Evolutionary conservation across 345 rosid genomes (phyloP).

Genomic region (Conringia planisiliqua): DNA sequence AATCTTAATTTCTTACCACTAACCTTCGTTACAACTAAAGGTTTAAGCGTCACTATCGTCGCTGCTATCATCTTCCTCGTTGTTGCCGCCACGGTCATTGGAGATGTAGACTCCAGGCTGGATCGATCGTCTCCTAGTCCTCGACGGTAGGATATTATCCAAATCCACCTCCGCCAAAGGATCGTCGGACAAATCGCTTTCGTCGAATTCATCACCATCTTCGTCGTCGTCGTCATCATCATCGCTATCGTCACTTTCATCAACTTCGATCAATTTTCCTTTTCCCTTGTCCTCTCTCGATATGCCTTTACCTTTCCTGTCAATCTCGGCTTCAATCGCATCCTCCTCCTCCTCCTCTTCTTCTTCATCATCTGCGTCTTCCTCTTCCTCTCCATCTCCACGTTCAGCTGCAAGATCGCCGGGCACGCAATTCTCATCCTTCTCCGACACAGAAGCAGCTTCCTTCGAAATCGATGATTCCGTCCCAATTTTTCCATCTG

Average conservation of each 20-base stretch:
- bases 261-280: constrained; percentile 45
- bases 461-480: constrained; percentile 19
- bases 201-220: constrained; percentile 41
- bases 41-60: constrained; percentile 45
- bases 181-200: constrained; percentile 79
- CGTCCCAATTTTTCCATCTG: neutral
- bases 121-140: constrained; percentile 59
- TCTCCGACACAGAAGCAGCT: neutral
- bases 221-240: constrained; percentile 43
- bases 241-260: constrained; percentile 44
- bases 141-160: constrained; percentile 82
- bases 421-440: neutral
- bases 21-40: constrained; percentile 17
- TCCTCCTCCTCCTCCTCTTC: constrained; percentile 24
- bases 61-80: constrained; percentile 34
- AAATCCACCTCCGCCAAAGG: constrained; percentile 94
- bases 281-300: constrained; percentile 40
- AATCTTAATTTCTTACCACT: constrained; percentile 3
- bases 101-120: constrained; percentile 58
- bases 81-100: constrained; percentile 21
- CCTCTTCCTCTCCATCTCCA: constrained; percentile 17
- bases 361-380: neutral
- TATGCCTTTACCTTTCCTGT: constrained; percentile 59
- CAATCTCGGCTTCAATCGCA: constrained; percentile 36
- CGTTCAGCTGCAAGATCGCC: constrained; percentile 16